phyloP scores from a whole-genome alignment of 1,284 basidiomycete species.

The Sanghuangporus sanghuang region DNA sequence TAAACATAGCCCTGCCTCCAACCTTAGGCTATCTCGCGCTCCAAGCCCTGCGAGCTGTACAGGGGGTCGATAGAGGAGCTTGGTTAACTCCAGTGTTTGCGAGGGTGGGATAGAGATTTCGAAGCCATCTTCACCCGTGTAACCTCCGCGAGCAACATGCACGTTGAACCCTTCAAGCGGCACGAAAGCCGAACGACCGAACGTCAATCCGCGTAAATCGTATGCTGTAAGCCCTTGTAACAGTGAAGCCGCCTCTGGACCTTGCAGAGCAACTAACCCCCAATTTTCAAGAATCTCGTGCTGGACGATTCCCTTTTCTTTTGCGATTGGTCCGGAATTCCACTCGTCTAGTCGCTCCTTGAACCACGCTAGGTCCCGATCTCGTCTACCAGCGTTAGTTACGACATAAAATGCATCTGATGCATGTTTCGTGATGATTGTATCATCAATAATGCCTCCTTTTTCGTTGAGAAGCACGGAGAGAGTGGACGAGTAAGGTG shows the following conservation, averaged over 20 bases:
- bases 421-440: conserved; percentile 79
- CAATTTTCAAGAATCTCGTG: conserved; percentile 80
- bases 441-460: conserved; percentile 97
- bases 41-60: conserved; percentile 90
- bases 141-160: conserved; percentile 94
- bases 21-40: conserved; percentile 86
- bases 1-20: conserved; percentile 98
- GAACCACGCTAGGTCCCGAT: conserved; percentile 82
- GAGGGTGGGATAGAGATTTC: conserved; percentile 93
- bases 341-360: conserved; percentile 62
- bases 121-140: conserved; percentile 98
- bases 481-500: conserved; percentile 71
- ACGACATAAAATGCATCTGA: conserved; percentile 89
- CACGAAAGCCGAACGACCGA: conserved; percentile 76
- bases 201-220: conserved; percentile 71
- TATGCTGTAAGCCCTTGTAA: conserved; percentile 70
- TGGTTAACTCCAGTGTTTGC: conserved; percentile 68
- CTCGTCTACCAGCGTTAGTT: conserved; percentile 89
- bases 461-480: conserved; percentile 85
- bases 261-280: conserved; percentile 91
- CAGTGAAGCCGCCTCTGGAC: conserved; percentile 78
- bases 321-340: conserved; percentile 44
- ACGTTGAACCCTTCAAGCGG: conserved; percentile 75
- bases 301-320: conserved; percentile 62
- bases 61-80: conserved; percentile 63